A percentile compares a stretch with the other conserved stretches of the same genome.
Evolutionary conservation across 768 basidiomycete genomes (phyloP).

Genomic region (Suillus lakei): DNA sequence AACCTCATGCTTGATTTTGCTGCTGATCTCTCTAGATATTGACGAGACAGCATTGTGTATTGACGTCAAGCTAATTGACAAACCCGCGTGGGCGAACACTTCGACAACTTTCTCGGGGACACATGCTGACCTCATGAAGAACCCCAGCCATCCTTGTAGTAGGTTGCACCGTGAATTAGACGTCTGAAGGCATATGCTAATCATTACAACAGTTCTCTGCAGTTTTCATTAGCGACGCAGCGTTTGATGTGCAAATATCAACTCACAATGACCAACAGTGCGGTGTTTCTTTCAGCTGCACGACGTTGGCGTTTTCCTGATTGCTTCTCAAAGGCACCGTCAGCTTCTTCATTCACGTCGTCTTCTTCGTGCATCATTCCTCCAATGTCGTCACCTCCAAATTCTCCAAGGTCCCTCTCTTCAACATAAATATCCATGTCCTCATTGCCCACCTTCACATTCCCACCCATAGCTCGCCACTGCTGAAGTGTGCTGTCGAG

Average conservation of each 20-base stretch:
- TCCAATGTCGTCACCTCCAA: not conserved
- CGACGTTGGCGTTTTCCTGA: no score
- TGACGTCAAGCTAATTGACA: slow-evolving; percentile 32
- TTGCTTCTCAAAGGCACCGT: no score
- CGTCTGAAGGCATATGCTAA: slow-evolving; percentile 26
- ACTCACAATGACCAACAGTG: no score
- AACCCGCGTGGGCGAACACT: slow-evolving; percentile 34
- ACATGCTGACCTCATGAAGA: slow-evolving; percentile 29
- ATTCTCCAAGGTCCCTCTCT: slow-evolving; percentile 1
- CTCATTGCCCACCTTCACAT: not conserved
- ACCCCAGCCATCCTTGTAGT: slow-evolving; percentile 16
- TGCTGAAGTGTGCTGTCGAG: not conserved
- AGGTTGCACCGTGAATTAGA: slow-evolving; percentile 34
- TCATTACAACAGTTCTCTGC: slow-evolving; percentile 19
- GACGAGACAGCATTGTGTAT: slow-evolving; percentile 30
- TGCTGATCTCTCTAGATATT: slow-evolving; percentile 30
- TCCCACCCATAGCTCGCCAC: not conserved
- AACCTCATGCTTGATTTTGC: slow-evolving; percentile 24
- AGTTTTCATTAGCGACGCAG: no score
- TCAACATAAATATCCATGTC: not conserved
- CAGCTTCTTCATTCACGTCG: no score
- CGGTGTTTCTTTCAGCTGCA: no score
- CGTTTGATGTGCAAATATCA: no score
- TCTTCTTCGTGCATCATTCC: no score
- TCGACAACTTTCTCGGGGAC: slow-evolving; percentile 34